phyloP scores from a whole-genome alignment of 192 early-diverging fungal genomes.

The Backusella luteola region DNA sequence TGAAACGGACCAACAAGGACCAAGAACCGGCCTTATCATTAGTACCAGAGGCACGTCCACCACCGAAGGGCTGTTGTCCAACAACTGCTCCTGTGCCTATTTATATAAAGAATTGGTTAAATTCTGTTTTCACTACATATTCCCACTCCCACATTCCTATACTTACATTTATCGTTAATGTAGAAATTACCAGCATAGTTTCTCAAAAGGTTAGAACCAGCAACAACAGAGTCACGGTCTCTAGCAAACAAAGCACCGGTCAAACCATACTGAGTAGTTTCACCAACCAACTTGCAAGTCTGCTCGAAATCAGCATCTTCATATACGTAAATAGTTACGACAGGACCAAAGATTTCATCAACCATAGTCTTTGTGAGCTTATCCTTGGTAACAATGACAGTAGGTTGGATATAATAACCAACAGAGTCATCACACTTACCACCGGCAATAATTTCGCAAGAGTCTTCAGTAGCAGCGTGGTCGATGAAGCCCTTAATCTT shows the following conservation, averaged over 20 bases:
- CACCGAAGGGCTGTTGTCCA: conserved; percentile 98
- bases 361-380: conserved; percentile 80
- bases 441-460: conserved; percentile 85
- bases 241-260: conserved; percentile 91
- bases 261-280: conserved; percentile 84
- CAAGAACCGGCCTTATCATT: conserved; percentile 98
- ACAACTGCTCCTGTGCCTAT: conserved; percentile 87
- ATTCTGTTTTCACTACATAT: neutral
- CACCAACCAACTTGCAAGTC: conserved; percentile 71
- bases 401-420: conserved; percentile 92
- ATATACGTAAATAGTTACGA: conserved; percentile 91
- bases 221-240: conserved; percentile 77
- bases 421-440: conserved; percentile 83
- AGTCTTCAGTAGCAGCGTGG: conserved; percentile 63
- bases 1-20: conserved; percentile 68
- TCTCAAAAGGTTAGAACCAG: conserved; percentile 73
- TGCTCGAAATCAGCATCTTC: conserved; percentile 75
- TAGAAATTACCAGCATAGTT: conserved; percentile 97
- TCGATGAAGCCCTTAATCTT: conserved; percentile 93
- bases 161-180: conserved; percentile 92
- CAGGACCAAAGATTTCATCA: conserved; percentile 98
- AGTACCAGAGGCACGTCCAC: conserved; percentile 91
- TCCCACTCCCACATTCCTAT: neutral
- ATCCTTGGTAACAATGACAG: conserved; percentile 84
- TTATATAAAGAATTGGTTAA: neutral